Evolutionary conservation across 2,329 filamentous ascomycete genomes (phyloP), one percentile per base, ranked within the genome.

Genomic region (Meredithiella fracta): DNA sequence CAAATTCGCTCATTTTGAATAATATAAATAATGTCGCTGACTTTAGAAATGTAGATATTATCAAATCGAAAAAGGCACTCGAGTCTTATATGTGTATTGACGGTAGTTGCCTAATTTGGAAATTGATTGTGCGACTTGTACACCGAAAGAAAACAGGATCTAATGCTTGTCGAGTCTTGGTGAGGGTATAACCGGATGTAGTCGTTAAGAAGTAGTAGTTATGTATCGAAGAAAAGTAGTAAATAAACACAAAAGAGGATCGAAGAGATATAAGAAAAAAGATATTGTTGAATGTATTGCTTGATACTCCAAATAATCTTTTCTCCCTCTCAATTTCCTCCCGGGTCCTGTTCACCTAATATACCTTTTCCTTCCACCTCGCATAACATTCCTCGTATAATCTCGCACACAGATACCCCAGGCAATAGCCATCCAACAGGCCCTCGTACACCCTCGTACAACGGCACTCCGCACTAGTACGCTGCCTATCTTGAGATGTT

Each of bases 1-100:
- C 56, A 54, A 63, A 26, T 20, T 22, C 49, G 22, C 38, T 23
- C 53, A 54, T 54, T 26, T 17, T 37, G 25, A 54, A 8, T 34
- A 23, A 25, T 29, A 15, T 47, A 9, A 44, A 7, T 44, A n/a
- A 7, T 9, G 8, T n/a, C 20, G 15, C 15, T 2, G 15, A n/a
- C 8, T 44, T 5, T 38, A 14, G 37, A 38, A 14, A 4, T 44
- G 1, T 17, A 22, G 40, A n/a, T 51, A 34, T 34, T 11, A 11
- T 34, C 11, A 34, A 34, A 34, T 11, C 29, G 29, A 34, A 11
- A 11, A 34, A 34, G 29, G 5, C 29, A 5, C 29, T 34, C 29
- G 29, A 34, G 29, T 34, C 29, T 34, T 17, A 17, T 14, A 47
- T 23, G 42, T 23, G 9, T 9, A 8, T 8, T 9, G 22, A 20